Base-by-base conservation (phyloP, 257 asterid species). In the Solanum habrochaites region DNA sequence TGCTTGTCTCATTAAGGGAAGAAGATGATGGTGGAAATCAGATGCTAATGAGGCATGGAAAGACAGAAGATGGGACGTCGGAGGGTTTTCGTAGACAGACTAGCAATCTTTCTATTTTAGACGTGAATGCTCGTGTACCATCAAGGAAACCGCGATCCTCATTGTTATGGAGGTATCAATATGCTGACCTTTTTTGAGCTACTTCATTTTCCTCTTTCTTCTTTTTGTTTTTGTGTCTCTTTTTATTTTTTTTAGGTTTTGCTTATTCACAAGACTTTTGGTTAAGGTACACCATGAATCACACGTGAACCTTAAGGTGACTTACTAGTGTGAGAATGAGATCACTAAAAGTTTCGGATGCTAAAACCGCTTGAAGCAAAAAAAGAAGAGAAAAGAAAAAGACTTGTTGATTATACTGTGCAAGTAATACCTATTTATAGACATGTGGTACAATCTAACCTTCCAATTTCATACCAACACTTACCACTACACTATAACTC, bases 81-180 rank as follows among this genome's bases (percentile, higher is more conserved):
- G 95, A 93, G 88, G 93, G 89, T 85, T 87, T 87, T 84, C 93
- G 49, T 74, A 89, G 91, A 83, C 98, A 95, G 88, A 72, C 90
- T 88, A 88, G 95, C 40, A 86, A 87, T 49, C 35, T 91, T 89
- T 85, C 86, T 82, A 89, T 94, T 49, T 92, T 93, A 88, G 98
- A 97, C 82, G 56, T 87, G 39, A 94, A 35, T 85, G 70, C 91
- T 70, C 94, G 95, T 92, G 88, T 91, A 89, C 87, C 96, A 84
- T 89, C 94, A 88, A 91, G 98, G 91, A 95, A 94, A 90, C 99
- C 98, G 60, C 96, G 94, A 86, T 93, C 99, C 29, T 94, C 99
- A 14, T 91, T 97, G 94, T 93, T 97, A 71, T 97, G 99, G 99
- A 97, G 99, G 99, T 97, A 94, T 83, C 86, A 58, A 52, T 88